phyloP scores from a whole-genome alignment of 2,329 filamentous ascomycete species.

The Westerdykella aurantiaca region DNA sequence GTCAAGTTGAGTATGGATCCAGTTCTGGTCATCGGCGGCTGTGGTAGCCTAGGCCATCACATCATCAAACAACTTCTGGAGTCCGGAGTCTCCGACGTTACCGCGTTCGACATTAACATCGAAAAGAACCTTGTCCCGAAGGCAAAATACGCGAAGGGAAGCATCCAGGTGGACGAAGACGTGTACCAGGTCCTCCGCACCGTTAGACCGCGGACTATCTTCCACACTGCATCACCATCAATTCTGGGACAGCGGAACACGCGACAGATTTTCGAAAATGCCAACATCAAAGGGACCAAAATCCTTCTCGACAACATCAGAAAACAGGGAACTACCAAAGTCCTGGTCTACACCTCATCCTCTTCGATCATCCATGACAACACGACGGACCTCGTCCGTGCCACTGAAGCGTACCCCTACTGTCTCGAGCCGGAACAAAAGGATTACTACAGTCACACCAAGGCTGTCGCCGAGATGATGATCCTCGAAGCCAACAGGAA shows the following conservation, averaged over 20 bases:
- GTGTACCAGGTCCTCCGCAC: not conserved
- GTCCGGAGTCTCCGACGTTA: conserved; percentile 3
- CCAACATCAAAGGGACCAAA: not conserved
- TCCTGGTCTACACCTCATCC: conserved; percentile 16
- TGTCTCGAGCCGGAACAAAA: conserved; percentile 10
- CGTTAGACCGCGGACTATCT: not conserved
- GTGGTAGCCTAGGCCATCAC: conserved; percentile 14
- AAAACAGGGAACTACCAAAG: conserved; percentile 2
- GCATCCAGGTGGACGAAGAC: conserved; percentile 3
- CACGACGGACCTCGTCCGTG: conserved; percentile 7
- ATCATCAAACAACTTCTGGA: conserved; percentile 13
- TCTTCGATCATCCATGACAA: conserved; percentile 16
- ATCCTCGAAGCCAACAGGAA: conserved; percentile 11
- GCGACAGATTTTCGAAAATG: not conserved
- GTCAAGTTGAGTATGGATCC: conserved; percentile 1
- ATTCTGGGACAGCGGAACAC: conserved; percentile 1
- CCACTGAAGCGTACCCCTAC: conserved; percentile 9
- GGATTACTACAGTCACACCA: conserved; percentile 16
- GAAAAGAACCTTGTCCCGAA: conserved; percentile 6
- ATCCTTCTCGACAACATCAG: conserved; percentile 6
- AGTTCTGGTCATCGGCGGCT: conserved; percentile 15
- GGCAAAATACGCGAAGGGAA: conserved; percentile 6
- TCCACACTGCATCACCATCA: not conserved
- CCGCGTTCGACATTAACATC: conserved; percentile 8
- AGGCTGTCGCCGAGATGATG: conserved; percentile 15